Evolutionary conservation across 2,329 filamentous ascomycete genomes (phyloP).

Genomic region (Colletotrichum eleusines): DNA sequence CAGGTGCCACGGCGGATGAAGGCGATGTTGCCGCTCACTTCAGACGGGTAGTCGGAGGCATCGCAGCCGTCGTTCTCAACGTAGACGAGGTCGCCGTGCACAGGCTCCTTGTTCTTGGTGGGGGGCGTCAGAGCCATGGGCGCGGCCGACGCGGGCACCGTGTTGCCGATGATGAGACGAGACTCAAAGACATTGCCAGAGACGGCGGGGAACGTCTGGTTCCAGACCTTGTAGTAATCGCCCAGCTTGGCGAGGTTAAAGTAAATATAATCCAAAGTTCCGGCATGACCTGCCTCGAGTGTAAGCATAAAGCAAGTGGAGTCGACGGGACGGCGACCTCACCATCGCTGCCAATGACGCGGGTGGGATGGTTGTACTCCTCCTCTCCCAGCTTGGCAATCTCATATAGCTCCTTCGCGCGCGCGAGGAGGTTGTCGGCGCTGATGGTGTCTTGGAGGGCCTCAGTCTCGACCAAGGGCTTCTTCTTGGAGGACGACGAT

Average conservation of each 20-base stretch:
- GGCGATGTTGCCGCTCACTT: conserved; percentile 73
- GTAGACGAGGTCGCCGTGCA: conserved; percentile 70
- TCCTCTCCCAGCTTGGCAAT: conserved; percentile 70
- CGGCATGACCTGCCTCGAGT: conserved; percentile 66
- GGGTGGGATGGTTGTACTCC: conserved; percentile 76
- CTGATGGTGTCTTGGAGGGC: conserved; percentile 69
- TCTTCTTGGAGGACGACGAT: conserved; percentile 44
- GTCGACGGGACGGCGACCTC: conserved; percentile 39
- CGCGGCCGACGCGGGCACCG: conserved; percentile 61
- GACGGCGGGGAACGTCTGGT: conserved; percentile 73
- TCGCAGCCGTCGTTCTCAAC: conserved; percentile 74
- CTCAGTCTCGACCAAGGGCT: conserved; percentile 64
- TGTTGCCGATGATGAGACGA: conserved; percentile 66
- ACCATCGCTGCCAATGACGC: conserved; percentile 77
- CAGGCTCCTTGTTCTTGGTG: conserved; percentile 69
- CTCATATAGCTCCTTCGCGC: conserved; percentile 71
- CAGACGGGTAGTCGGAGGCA: conserved; percentile 71
- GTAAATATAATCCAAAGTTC: conserved; percentile 73
- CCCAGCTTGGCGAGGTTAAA: conserved; percentile 65
- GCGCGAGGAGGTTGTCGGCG: conserved; percentile 65
- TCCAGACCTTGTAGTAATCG: conserved; percentile 72
- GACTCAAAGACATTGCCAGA: conserved; percentile 71
- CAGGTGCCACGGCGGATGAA: conserved; percentile 79
- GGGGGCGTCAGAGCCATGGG: conserved; percentile 77
- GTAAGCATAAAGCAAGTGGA: conserved; percentile 34